phyloP scores from a whole-genome alignment of 495 filamentous ascomycete genomes.

The Lentithecium fluviatile region DNA sequence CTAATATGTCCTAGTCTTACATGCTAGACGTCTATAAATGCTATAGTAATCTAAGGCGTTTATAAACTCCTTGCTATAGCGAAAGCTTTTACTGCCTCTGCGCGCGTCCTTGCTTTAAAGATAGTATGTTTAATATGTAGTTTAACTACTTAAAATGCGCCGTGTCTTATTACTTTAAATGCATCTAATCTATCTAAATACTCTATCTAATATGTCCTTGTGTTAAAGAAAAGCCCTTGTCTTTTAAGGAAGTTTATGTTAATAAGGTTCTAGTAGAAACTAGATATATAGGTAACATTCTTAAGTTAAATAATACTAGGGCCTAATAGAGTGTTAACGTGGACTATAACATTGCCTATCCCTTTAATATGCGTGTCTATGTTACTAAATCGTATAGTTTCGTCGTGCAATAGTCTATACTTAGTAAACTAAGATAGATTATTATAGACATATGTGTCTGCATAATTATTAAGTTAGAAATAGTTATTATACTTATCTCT shows the following conservation, averaged over 20 bases:
- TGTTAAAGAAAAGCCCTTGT: not conserved
- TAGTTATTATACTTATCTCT: not conserved
- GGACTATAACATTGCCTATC: not conserved
- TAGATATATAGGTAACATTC: not conserved
- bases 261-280: not conserved
- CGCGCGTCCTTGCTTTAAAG: not conserved
- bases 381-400: constrained; percentile 11
- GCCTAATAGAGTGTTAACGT: not conserved
- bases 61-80: not conserved
- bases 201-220: constrained; percentile 9
- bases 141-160: constrained; percentile 7
- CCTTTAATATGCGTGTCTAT: not conserved
- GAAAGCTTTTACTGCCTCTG: not conserved
- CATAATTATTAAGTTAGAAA: not conserved
- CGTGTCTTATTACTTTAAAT: constrained; percentile 3
- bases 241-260: not conserved
- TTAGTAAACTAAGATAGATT: constrained; percentile 4
- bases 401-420: not conserved
- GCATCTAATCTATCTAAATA: constrained; percentile 12
- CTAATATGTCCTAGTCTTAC: constrained; percentile 5
- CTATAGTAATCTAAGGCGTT: constrained; percentile 3
- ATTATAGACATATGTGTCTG: constrained; percentile 4
- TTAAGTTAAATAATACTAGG: not conserved
- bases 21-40: constrained; percentile 12
- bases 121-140: constrained; percentile 2